Conservation (phyloP, 805 yeast species). For the Kazachstania viticola region DNA sequence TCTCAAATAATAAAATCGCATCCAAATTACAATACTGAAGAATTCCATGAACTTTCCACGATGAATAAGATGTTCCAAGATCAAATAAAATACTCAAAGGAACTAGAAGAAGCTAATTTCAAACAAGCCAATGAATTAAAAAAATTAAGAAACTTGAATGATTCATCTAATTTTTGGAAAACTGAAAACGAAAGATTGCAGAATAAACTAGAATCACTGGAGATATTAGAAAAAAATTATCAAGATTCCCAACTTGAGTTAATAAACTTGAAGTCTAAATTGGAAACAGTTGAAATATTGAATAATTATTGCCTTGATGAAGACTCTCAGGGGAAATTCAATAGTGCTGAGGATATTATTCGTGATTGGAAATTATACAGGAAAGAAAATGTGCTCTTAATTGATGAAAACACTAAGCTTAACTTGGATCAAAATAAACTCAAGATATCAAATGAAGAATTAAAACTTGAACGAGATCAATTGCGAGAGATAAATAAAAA, state of each 20-base stretch:
- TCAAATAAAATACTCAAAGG: constrained; percentile 35
- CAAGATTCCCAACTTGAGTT: constrained; percentile 41
- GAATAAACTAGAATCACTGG: constrained; percentile 33
- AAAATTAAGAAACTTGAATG: constrained; percentile 28
- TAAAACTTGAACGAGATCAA: constrained; percentile 32
- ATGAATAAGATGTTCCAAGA: constrained; percentile 28
- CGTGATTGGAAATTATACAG: constrained; percentile 31
- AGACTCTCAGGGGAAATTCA: constrained; percentile 2
- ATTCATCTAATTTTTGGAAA: constrained; percentile 18
- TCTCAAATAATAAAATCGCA: constrained; percentile 29
- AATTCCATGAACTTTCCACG: constrained; percentile 23
- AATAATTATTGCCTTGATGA: constrained; percentile 24
- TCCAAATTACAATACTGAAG: constrained; percentile 23
- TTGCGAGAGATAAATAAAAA: constrained; percentile 18
- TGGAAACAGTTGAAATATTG: constrained; percentile 36
- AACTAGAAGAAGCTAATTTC: constrained; percentile 41
- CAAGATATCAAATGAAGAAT: constrained; percentile 24
- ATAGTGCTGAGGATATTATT: constrained; percentile 27
- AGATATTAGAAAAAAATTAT: constrained; percentile 33
- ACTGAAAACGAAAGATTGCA: constrained; percentile 21
- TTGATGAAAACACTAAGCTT: constrained; percentile 23
- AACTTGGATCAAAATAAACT: constrained; percentile 16
- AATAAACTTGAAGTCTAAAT: constrained; percentile 35
- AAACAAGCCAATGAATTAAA: constrained; percentile 42
- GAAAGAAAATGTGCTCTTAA: constrained; percentile 29